phyloP scores from a whole-genome alignment of 2,329 filamentous ascomycete species.

The Huntiella decipiens region DNA sequence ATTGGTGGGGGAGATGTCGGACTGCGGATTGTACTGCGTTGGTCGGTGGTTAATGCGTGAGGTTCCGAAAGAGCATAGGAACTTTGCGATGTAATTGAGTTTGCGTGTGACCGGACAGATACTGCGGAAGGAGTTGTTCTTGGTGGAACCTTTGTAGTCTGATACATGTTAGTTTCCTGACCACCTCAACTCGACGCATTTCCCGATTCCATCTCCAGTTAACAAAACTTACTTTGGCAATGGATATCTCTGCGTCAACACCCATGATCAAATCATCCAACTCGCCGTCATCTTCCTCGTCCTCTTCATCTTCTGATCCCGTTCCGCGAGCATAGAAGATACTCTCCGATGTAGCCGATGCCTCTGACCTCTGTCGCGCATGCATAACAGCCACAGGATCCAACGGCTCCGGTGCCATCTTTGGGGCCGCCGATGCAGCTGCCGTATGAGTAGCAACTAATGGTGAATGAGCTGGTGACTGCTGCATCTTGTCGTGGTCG shows the following conservation, averaged over 20 bases:
- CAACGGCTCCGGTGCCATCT: background rate
- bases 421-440: background rate
- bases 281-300: background rate
- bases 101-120: too few relatives aligned
- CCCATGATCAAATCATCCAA: slow-evolving; percentile 2
- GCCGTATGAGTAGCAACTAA: background rate
- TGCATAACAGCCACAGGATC: slow-evolving; percentile 1
- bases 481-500: background rate
- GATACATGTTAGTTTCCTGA: too few relatives aligned
- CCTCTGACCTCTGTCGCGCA: background rate
- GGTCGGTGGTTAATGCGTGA: too few relatives aligned
- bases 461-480: background rate
- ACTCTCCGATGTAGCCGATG: background rate
- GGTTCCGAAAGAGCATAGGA: too few relatives aligned
- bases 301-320: background rate
- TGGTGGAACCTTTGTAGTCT: too few relatives aligned
- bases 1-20: background rate
- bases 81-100: too few relatives aligned
- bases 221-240: too few relatives aligned
- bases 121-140: too few relatives aligned
- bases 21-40: too few relatives aligned
- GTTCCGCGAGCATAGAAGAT: background rate
- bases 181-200: background rate
- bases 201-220: too few relatives aligned
- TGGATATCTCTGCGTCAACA: background rate